Evolutionary conservation across 2,329 filamentous ascomycete genomes (phyloP).

Genomic region (Paraphaeosphaeria minitans): DNA sequence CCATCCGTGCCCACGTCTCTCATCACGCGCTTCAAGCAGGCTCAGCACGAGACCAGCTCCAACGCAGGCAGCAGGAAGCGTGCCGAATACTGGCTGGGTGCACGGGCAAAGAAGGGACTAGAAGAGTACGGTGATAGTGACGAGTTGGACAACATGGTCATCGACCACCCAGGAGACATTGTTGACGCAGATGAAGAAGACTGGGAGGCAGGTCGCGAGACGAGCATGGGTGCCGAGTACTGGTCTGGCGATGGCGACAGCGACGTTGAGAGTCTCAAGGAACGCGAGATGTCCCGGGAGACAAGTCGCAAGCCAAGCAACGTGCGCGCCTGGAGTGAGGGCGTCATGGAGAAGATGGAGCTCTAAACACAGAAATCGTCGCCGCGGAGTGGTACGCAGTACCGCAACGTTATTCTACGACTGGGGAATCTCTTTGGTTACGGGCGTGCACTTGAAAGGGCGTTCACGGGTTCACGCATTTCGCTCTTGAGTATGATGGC

Average conservation of each 20-base stretch:
- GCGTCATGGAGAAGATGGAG: slow-evolving; percentile 60
- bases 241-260: slow-evolving; percentile 40
- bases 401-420: neutral
- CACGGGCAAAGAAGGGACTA: slow-evolving; percentile 57
- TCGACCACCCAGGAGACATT: slow-evolving; percentile 45
- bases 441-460: slow-evolving; percentile 1
- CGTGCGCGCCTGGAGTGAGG: slow-evolving; percentile 59
- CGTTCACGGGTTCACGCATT: neutral
- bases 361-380: slow-evolving; percentile 38
- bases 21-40: slow-evolving; percentile 46
- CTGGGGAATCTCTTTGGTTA: neutral
- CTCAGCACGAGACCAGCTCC: slow-evolving; percentile 56
- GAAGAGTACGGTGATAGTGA: slow-evolving; percentile 53
- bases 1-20: slow-evolving; percentile 51
- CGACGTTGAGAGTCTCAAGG: slow-evolving; percentile 39
- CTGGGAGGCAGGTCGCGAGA: slow-evolving; percentile 34
- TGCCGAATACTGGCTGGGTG: slow-evolving; percentile 85
- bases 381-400: neutral
- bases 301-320: slow-evolving; percentile 51
- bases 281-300: slow-evolving; percentile 40
- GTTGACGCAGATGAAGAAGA: slow-evolving; percentile 49
- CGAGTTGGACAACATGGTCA: slow-evolving; percentile 49
- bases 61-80: slow-evolving; percentile 73
- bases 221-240: slow-evolving; percentile 38
- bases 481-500: slow-evolving; percentile 10